Percentiles rank a stretch among this genome's conserved stretches.
Evolutionary conservation across 2,329 filamentous ascomycete genomes (phyloP).

Genomic region (Seiridium unicorne): DNA sequence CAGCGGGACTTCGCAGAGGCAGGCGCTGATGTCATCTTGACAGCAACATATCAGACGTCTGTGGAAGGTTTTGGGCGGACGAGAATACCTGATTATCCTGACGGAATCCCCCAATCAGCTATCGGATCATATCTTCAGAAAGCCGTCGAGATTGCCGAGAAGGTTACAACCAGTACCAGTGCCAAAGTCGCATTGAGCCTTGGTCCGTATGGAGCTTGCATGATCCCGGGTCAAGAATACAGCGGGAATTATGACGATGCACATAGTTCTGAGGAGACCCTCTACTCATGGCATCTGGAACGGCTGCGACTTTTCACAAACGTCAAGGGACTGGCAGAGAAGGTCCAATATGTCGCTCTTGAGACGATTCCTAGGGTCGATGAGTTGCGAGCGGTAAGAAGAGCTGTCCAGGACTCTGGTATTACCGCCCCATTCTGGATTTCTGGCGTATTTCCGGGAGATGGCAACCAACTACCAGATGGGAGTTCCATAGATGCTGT

Average conservation of each 20-base stretch:
- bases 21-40: constrained; percentile 62
- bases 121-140: constrained; percentile 40
- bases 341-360: constrained; percentile 56
- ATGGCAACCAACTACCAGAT: constrained; percentile 54
- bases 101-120: constrained; percentile 38
- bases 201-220: constrained; percentile 66
- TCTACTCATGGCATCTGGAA: constrained; percentile 57
- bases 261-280: constrained; percentile 39
- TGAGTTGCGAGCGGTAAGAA: constrained; percentile 58
- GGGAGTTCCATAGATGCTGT: constrained; percentile 46
- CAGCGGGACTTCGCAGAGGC: constrained; percentile 55
- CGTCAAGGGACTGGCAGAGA: constrained; percentile 32
- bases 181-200: constrained; percentile 55
- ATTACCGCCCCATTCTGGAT: constrained; percentile 54
- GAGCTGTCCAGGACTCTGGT: constrained; percentile 25
- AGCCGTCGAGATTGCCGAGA: constrained; percentile 41
- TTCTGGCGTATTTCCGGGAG: constrained; percentile 59
- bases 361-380: constrained; percentile 65
- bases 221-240: constrained; percentile 66
- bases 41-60: constrained; percentile 67
- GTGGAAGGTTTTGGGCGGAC: constrained; percentile 54
- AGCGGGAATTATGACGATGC: constrained; percentile 55
- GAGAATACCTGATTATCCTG: constrained; percentile 35
- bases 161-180: constrained; percentile 21
- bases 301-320: constrained; percentile 50